Conservation (phyloP, 768 basidiomycete genomes). For the Tulasnella sp. region DNA sequence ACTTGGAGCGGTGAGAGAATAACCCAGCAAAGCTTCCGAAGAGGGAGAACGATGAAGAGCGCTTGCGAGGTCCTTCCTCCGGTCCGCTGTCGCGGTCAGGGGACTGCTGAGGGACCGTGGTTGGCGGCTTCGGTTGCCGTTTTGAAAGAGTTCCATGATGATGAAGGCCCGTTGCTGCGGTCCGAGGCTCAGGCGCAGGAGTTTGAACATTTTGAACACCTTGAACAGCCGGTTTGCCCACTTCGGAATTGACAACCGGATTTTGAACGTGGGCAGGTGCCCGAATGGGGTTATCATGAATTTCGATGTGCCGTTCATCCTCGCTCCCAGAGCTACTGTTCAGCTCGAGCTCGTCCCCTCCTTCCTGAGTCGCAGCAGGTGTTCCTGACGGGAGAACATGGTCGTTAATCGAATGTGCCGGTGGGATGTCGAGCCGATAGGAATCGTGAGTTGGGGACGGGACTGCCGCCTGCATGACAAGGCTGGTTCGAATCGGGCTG, state of each 20-base stretch:
- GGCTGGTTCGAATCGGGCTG: conserved; percentile 5
- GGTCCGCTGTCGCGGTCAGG: neutral
- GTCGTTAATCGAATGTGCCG: conserved; percentile 43
- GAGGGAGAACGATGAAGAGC: conserved; percentile 33
- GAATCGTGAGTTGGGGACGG: neutral
- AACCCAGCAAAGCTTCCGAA: conserved; percentile 43
- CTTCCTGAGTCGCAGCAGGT: conserved; percentile 26
- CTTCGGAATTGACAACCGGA: neutral
- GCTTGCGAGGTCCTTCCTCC: conserved; percentile 20
- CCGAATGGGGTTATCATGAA: conserved; percentile 52
- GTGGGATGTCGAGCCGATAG: conserved; percentile 38
- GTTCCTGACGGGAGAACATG: neutral
- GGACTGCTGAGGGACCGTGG: neutral
- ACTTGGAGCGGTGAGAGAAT: conserved; percentile 28
- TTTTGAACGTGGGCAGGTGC: neutral
- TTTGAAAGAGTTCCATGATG: neutral
- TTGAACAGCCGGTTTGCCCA: neutral
- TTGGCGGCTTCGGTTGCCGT: neutral
- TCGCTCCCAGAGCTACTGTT: conserved; percentile 14
- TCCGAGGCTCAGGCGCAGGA: neutral
- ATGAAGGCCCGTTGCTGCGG: neutral
- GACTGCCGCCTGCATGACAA: conserved; percentile 19
- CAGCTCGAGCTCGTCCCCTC: conserved; percentile 26
- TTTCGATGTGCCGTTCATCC: conserved; percentile 31
- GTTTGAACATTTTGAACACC: neutral